Evolutionary conservation across 768 basidiomycete species (phyloP).

Genomic region (Pleurotus pulmonarius): DNA sequence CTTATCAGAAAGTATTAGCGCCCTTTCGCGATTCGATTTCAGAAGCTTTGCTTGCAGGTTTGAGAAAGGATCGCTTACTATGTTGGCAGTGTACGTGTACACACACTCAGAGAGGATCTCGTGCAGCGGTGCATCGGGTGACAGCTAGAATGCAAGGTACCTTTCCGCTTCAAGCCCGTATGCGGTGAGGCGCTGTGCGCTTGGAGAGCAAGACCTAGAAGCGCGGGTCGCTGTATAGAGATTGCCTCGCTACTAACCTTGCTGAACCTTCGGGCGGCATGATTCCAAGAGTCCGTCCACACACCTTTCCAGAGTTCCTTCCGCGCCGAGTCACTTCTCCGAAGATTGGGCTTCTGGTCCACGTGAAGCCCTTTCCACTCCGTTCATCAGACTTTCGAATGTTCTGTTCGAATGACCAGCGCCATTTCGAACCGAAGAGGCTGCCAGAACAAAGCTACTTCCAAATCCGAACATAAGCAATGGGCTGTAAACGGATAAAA

Average conservation of each 20-base stretch:
- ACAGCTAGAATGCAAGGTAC: background rate
- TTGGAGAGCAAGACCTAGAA: background rate
- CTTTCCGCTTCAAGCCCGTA: background rate
- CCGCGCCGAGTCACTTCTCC: background rate
- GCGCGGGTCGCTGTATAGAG: background rate
- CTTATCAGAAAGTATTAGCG: background rate
- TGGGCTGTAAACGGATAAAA: background rate
- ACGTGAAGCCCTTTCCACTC: background rate
- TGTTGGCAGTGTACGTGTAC: background rate
- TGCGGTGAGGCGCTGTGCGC: background rate
- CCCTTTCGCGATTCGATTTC: background rate
- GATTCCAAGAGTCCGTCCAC: background rate
- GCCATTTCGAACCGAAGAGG: conserved; percentile 1
- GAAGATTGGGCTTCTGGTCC: background rate
- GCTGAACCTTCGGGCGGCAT: background rate
- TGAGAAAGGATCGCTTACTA: background rate
- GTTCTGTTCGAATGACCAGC: background rate
- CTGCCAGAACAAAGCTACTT: background rate
- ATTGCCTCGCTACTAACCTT: background rate
- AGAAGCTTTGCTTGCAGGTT: background rate
- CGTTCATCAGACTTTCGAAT: background rate
- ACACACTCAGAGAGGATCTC: background rate
- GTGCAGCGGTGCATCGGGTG: background rate
- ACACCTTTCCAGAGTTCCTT: background rate
- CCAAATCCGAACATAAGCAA: conserved; percentile 1